These are phyloP conservation scores for Avicennia marina DNA, from an alignment of 257 asterid species.

Conservation along the genomic window DNA sequence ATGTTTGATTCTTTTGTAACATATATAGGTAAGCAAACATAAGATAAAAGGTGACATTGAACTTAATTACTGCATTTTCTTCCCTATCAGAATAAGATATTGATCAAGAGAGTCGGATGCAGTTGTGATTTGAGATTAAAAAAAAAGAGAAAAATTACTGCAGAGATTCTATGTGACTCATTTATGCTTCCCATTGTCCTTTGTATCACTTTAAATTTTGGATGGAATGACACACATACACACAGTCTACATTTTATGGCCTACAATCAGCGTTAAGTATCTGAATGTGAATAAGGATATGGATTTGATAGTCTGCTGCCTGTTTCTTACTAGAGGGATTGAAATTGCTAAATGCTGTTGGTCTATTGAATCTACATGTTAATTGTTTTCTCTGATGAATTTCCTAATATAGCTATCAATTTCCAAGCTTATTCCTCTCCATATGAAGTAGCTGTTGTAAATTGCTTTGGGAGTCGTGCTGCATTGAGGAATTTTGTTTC, in stretches of 20 bases:
- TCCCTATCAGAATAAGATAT: neutral
- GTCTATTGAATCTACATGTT: neutral
- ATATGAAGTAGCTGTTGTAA: neutral
- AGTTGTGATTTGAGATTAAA: neutral
- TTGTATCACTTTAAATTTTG: too few species aligned
- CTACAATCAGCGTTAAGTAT: too few species aligned
- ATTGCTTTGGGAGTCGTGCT: too few species aligned
- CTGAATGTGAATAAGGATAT: neutral
- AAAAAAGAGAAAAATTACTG: neutral
- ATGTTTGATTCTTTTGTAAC: neutral
- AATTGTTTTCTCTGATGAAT: constrained; percentile 1
- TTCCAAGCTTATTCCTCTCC: constrained; percentile 1
- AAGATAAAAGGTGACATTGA: neutral
- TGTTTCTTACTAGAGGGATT: too few species aligned
- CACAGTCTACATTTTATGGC: too few species aligned
- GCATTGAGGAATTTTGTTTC: too few species aligned
- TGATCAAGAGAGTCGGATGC: neutral
- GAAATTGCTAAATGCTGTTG: too few species aligned
- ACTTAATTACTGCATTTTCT: neutral
- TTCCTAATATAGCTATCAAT: neutral
- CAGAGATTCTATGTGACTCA: neutral
- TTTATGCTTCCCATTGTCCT: too few species aligned
- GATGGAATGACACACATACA: too few species aligned
- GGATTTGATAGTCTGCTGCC: neutral
- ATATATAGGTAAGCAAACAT: neutral